These are phyloP conservation scores for Phytophthora fragariae DNA, from an alignment of 352 stramenopile species.

Conservation along the genomic window DNA sequence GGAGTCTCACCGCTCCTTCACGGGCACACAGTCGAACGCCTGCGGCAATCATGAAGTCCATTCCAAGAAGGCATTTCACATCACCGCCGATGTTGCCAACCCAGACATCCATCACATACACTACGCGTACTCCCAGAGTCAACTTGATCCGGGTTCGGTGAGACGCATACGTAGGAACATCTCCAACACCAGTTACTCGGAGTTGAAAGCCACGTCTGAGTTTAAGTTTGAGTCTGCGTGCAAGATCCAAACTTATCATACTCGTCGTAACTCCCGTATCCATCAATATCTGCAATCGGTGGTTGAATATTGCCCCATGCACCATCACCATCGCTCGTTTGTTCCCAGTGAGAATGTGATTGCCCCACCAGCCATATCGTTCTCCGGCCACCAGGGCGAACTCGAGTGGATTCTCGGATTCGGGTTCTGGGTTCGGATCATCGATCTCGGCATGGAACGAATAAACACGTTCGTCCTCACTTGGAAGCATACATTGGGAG, in stretches of 20 bases:
- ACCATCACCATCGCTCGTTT: neutral
- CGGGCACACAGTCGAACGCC: neutral
- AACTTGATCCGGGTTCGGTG: constrained; percentile 32
- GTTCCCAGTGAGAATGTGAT: neutral
- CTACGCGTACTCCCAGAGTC: constrained; percentile 27
- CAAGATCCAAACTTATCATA: constrained; percentile 37
- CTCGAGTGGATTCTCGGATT: neutral
- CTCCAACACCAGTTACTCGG: constrained; percentile 19
- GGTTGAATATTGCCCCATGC: neutral
- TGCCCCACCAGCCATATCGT: constrained; percentile 18
- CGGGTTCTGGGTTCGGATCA: neutral
- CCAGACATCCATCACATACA: constrained; percentile 36
- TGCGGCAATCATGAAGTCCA: constrained; percentile 41
- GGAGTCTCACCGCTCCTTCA: constrained; percentile 11
- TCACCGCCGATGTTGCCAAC: constrained; percentile 32
- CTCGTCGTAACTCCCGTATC: constrained; percentile 32
- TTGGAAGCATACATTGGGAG: neutral
- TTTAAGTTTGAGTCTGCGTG: constrained; percentile 31
- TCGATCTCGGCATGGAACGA: neutral
- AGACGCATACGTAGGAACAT: constrained; percentile 24
- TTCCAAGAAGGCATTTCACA: constrained; percentile 36
- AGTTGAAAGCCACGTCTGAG: neutral
- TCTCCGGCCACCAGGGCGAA: constrained; percentile 9
- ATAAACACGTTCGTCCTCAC: constrained; percentile 5
- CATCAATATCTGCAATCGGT: constrained; percentile 15